Base-by-base conservation (phyloP, 2,329 filamentous ascomycete genomes). In the Aspergillus sergii region DNA sequence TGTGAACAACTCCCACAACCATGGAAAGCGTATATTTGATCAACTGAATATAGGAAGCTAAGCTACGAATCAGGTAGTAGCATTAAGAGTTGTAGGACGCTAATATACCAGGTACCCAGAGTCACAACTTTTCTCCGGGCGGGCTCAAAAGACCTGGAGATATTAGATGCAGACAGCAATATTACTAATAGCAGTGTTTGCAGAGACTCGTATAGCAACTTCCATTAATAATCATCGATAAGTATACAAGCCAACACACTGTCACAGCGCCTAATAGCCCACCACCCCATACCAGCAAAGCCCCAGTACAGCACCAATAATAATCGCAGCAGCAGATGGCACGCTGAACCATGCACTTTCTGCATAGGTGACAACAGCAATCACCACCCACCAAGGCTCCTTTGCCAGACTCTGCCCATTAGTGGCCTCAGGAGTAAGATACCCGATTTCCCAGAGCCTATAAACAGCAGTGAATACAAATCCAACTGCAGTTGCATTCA, bases 381-480 rank as follows among this genome's bases (percentile, higher is more conserved):
- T 81, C 4, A 88, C 85, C 21, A 89, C 82, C 85, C 87, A 89
- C 85, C 86, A 89, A 0, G 87, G 86, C 64, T 89, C 87, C 43
- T 81, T 78, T 0, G 77, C 86, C 51, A 89, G 70, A 66, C 84
- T 87, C 54, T 79, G 82, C 0, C 87, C 87, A 2, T 71, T 70
- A 61, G 79, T 76, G 21, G 80, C 82, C 0, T 78, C 77, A 26
- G 83, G 76, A 14, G 84, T 85, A 7, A 90, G 74, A 63, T 83
- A 88, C 0, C 88, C 88, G 67, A 89, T 84, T 74, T 88, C 81
- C 85, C 85, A 89, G 9, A 89, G 74, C 2, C 86, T 78, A 65
- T 89, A 89, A 1, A 90, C 86, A 0, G 87, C 88, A 0, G 87
- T 89, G 59, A 87, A 90, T 0, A 89, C 85, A 41, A 89, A 67